Percentiles rank a stretch among this genome's conserved stretches.
These are phyloP conservation scores for Trichophyton schoenleinii DNA, from an alignment of 2,329 filamentous ascomycete genomes.

Conservation along the genomic window DNA sequence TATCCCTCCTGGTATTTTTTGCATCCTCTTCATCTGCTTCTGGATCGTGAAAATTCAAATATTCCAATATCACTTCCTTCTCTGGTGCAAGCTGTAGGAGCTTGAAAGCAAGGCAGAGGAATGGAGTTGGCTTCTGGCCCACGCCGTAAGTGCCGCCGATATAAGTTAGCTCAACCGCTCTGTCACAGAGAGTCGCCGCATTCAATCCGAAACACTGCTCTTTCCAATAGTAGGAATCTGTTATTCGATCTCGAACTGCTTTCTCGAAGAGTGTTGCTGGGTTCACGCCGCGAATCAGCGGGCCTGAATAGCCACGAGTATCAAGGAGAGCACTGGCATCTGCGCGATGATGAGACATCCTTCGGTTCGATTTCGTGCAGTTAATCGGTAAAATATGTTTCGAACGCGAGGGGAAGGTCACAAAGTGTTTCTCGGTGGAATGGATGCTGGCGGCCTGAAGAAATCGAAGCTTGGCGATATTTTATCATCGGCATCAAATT, in stretches of 20 bases:
- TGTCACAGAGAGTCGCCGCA: constrained; percentile 65
- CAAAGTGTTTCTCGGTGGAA: neutral
- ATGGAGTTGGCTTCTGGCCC: constrained; percentile 73
- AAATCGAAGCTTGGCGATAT: neutral
- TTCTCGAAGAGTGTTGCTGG: constrained; percentile 94
- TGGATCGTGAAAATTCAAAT: constrained; percentile 65
- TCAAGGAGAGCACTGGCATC: constrained; percentile 70
- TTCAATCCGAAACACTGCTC: constrained; percentile 97
- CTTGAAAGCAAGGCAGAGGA: constrained; percentile 90
- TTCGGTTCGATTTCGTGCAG: neutral
- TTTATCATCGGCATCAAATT: neutral
- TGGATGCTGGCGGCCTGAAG: no score
- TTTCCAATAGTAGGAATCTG: constrained; percentile 95
- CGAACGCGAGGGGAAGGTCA: neutral
- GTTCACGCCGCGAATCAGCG: constrained; percentile 78
- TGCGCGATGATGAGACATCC: constrained; percentile 52
- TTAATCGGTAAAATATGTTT: no score
- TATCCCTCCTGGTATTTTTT: neutral
- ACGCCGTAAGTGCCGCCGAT: constrained; percentile 80
- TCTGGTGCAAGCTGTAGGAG: constrained; percentile 75
- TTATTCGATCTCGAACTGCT: constrained; percentile 86
- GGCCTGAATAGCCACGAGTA: constrained; percentile 67
- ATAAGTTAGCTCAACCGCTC: constrained; percentile 70
- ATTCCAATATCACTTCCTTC: constrained; percentile 66
- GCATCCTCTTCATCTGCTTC: constrained; percentile 37